Percentiles rank a stretch among this genome's conserved stretches.
These are phyloP conservation scores for Chlorella sp. DNA, from an alignment of 139 green algal species.

Conservation along the genomic window DNA sequence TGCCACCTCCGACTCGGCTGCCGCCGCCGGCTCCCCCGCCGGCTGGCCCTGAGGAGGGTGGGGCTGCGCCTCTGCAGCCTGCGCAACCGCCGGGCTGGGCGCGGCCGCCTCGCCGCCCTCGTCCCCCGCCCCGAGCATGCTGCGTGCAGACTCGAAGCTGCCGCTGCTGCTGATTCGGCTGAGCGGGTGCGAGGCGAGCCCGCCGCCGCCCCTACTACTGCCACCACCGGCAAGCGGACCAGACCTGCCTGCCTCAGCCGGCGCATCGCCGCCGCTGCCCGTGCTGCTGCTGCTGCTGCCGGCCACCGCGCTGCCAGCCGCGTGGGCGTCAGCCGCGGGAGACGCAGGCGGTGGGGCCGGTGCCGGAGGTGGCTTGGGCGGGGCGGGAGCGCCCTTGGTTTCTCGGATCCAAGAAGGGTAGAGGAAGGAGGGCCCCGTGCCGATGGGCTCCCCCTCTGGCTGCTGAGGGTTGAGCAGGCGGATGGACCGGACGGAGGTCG, in stretches of 20 bases:
- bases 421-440: background rate
- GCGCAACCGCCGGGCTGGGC: no score
- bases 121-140: no score
- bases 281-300: background rate
- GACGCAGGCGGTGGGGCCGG: no score
- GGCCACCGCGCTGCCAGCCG: background rate
- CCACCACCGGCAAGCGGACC: background rate
- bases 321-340: no score
- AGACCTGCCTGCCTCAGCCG: background rate
- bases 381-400: no score
- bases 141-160: background rate
- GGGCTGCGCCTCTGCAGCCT: background rate
- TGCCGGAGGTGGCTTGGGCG: no score
- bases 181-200: background rate
- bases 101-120: no score
- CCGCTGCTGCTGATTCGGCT: constrained; percentile 10
- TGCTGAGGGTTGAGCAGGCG: background rate
- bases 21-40: background rate
- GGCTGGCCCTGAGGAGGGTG: background rate
- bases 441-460: background rate
- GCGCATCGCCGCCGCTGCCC: background rate
- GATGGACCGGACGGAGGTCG: no score
- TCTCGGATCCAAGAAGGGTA: no score
- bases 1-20: background rate
- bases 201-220: background rate